Conservation (phyloP, 768 basidiomycete species). For the Russula lepida region DNA sequence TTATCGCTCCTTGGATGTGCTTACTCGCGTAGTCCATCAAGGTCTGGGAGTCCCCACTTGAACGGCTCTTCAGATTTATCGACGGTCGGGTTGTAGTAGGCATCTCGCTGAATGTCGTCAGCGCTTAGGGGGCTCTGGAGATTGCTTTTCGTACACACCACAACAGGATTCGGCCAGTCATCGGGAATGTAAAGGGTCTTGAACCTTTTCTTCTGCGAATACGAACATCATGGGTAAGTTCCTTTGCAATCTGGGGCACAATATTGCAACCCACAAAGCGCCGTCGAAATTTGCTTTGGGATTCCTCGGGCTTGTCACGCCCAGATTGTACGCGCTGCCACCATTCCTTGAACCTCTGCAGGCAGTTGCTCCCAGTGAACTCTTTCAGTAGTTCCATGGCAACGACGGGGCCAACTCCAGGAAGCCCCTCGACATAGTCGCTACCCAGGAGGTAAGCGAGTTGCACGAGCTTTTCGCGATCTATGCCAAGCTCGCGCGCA, state of each 20-base stretch:
- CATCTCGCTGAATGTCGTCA: slow-evolving; percentile 55
- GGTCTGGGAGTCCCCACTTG: slow-evolving; percentile 95
- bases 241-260: not conserved
- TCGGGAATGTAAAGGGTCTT: slow-evolving; percentile 68
- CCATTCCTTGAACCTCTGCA: slow-evolving; percentile 88
- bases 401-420: slow-evolving; percentile 89
- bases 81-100: slow-evolving; percentile 86
- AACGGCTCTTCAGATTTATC: slow-evolving; percentile 91
- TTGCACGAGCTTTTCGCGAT: slow-evolving; percentile 76
- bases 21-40: slow-evolving; percentile 81
- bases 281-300: slow-evolving; percentile 64
- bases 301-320: slow-evolving; percentile 70
- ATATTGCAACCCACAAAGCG: slow-evolving; percentile 61
- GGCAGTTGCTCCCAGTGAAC: slow-evolving; percentile 78
- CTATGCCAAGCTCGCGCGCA: slow-evolving; percentile 77
- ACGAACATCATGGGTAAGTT: not conserved
- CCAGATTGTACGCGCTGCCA: slow-evolving; percentile 91
- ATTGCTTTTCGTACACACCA: slow-evolving; percentile 43
- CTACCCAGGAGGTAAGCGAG: slow-evolving; percentile 93
- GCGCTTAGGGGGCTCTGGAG: not conserved
- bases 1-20: slow-evolving; percentile 26
- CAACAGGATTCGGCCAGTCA: slow-evolving; percentile 90
- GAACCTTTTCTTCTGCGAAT: slow-evolving; percentile 76
- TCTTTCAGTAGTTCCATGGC: slow-evolving; percentile 94
- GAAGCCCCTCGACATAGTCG: slow-evolving; percentile 90